Conservation (phyloP, 1,139 yeast species). For the Hyphopichia burtonii region DNA sequence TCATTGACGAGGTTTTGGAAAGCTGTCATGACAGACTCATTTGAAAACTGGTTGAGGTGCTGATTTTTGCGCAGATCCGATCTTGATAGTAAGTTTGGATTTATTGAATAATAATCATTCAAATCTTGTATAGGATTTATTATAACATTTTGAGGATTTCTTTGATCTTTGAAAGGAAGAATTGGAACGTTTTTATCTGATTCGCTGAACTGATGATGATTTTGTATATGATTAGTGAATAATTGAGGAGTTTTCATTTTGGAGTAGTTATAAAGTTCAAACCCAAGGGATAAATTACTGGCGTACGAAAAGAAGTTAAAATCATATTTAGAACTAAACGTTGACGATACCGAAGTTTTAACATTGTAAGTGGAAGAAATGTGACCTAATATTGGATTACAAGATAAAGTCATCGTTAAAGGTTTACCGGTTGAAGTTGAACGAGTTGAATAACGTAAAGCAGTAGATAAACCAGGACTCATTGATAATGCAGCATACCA, state of each 20-base stretch:
- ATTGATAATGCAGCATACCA: slow-evolving; percentile 86
- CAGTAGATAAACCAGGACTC: slow-evolving; percentile 84
- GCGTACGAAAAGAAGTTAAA: slow-evolving; percentile 90
- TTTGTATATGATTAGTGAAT: slow-evolving; percentile 1
- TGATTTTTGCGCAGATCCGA: slow-evolving; percentile 3
- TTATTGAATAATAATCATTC: slow-evolving; percentile 25
- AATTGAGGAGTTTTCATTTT: slow-evolving; percentile 10
- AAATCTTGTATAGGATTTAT: slow-evolving; percentile 25
- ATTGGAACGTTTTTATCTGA: neutral
- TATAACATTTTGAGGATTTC: slow-evolving; percentile 7
- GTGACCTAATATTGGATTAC: slow-evolving; percentile 91
- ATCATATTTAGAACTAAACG: slow-evolving; percentile 83
- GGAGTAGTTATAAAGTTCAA: slow-evolving; percentile 67
- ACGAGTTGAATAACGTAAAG: slow-evolving; percentile 80
- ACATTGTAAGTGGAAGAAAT: slow-evolving; percentile 87
- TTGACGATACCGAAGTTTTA: slow-evolving; percentile 71
- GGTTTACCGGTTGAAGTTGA: slow-evolving; percentile 90
- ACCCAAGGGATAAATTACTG: slow-evolving; percentile 82
- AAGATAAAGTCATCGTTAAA: slow-evolving; percentile 78
- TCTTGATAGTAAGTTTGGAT: slow-evolving; percentile 21
- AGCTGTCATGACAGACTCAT: slow-evolving; percentile 48
- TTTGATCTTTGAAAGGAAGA: slow-evolving; percentile 5
- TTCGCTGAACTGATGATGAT: slow-evolving; percentile 2
- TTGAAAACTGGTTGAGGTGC: slow-evolving; percentile 15
- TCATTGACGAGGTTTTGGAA: slow-evolving; percentile 53